phyloP scores from a whole-genome alignment of 169 alveolate species.

The Cytauxzoon felis region DNA sequence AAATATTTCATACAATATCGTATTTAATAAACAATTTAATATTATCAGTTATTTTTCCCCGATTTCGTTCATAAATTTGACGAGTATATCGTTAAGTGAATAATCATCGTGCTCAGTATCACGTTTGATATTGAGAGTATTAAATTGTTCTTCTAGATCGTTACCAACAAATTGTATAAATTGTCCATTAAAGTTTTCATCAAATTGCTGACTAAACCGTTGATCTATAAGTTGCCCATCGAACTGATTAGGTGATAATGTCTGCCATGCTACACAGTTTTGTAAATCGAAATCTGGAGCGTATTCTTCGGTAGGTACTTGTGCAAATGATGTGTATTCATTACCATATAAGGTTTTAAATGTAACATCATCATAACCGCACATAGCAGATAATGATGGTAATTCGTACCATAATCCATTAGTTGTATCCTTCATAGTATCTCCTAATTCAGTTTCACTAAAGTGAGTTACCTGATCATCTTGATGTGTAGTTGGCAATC shows the following conservation, averaged over 20 bases:
- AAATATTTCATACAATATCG: too few relatives aligned
- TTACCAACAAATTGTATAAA: conserved; percentile 29
- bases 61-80: conserved; percentile 50
- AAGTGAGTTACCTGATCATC: background rate
- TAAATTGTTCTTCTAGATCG: conserved; percentile 55
- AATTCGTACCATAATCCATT: conserved; percentile 46
- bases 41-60: conserved; percentile 33
- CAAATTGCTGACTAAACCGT: conserved; percentile 11
- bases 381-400: conserved; percentile 34
- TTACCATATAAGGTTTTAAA: conserved; percentile 35
- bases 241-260: conserved; percentile 27
- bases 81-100: conserved; percentile 57
- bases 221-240: conserved; percentile 18
- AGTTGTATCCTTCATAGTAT: too few relatives aligned
- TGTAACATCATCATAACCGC: conserved; percentile 44
- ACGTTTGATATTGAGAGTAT: conserved; percentile 14
- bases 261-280: conserved; percentile 27
- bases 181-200: conserved; percentile 28
- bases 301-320: conserved; percentile 26
- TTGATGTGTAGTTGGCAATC: background rate
- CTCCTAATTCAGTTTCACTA: too few relatives aligned
- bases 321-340: conserved; percentile 33
- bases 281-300: conserved; percentile 14
- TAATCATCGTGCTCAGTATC: conserved; percentile 25
- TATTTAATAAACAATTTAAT: background rate